Evolutionary conservation across 768 basidiomycete genomes (phyloP), one percentile per base, ranked within the genome.

Genomic region (Phylloporus arenicola): DNA sequence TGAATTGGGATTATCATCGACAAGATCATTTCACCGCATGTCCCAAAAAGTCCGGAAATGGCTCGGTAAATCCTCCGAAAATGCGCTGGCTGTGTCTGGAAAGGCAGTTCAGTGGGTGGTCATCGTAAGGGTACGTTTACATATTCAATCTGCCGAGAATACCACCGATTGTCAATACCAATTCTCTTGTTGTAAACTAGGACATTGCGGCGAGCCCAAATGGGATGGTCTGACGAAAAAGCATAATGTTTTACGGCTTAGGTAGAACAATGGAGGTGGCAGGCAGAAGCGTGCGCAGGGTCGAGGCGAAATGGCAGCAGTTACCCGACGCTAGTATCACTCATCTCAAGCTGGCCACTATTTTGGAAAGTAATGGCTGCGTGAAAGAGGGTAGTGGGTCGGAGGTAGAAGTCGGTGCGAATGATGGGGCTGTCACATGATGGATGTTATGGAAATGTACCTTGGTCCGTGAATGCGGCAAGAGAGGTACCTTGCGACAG

Each of bases 151-250:
- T 37, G 51, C 50, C 52, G 50, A 48, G 10, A 59, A 61, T 55
- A 43, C 54, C 13, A 51, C 61, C 61, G 58, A 49, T 38, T 27
- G 42, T 43, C 29, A 48, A 48, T 51, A 33, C 48, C 46, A 41
- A 29, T 29, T 29, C 27, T 29, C 10, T 12, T 45, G 47, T 20
- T 12, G 45, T 44, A 43, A 39, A n/a, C 42, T 39, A 19, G 41
- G 52, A 42, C 45, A 45, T 38, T 46, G 47, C 31, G 40, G 45
- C 8, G 1, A 53, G 53, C 48, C 33, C 27, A 48, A 40, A 47
- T 34, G 37, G 38, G 37, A 39, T 8, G 19, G 47, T n/a, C 14
- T 41, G 17, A n/a, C 41, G 37, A 20, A 43, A 39, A 35, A 30
- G 2, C 3, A 8, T 35, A 49, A 30, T 29, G 38, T 29, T 38